These are phyloP conservation scores for Mariannaea elegans DNA, from an alignment of 2,329 filamentous ascomycete species.

Conservation along the genomic window DNA sequence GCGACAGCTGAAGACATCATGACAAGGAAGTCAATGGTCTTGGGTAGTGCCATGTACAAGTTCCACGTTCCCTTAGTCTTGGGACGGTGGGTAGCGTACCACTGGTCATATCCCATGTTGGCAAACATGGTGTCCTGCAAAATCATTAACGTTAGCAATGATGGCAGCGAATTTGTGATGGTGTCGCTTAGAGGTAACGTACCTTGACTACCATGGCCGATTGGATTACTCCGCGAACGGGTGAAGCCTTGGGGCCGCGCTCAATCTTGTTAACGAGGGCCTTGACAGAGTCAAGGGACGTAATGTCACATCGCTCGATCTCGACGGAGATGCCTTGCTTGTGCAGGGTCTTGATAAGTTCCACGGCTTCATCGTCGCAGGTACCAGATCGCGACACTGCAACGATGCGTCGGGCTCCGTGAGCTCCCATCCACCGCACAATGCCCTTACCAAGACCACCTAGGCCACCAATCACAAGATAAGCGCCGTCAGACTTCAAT, in stretches of 20 bases:
- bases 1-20: constrained; percentile 49
- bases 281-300: background rate
- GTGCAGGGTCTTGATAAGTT: constrained; percentile 1
- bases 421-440: constrained; percentile 21
- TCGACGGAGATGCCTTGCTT: background rate
- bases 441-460: constrained; percentile 32
- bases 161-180: background rate
- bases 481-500: constrained; percentile 23
- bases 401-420: constrained; percentile 41
- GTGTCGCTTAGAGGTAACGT: background rate
- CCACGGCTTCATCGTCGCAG: constrained; percentile 12
- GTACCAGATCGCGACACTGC: constrained; percentile 35
- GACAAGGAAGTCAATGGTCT: constrained; percentile 50
- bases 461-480: constrained; percentile 31
- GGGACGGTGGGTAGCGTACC: constrained; percentile 45
- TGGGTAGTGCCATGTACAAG: constrained; percentile 45
- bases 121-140: constrained; percentile 45
- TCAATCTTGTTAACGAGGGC: constrained; percentile 5
- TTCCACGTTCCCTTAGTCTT: constrained; percentile 57
- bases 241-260: constrained; percentile 16
- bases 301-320: constrained; percentile 13
- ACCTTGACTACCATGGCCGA: constrained; percentile 45
- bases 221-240: constrained; percentile 53
- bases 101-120: constrained; percentile 50
- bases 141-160: constrained; percentile 22